phyloP scores from a whole-genome alignment of 768 basidiomycete species.

The Mycena amicta region DNA sequence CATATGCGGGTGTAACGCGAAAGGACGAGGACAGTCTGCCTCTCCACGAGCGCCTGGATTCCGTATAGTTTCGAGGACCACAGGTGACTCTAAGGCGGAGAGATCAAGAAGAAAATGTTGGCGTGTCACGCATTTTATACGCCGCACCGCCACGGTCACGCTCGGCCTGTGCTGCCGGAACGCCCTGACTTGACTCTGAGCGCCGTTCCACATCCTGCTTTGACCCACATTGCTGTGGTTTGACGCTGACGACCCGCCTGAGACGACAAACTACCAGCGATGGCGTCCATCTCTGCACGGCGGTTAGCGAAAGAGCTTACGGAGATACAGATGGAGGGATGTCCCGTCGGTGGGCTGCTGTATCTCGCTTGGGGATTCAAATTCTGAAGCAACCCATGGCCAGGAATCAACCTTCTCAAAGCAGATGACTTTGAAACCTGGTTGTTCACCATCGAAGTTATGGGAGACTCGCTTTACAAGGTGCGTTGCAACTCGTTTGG shows the following conservation, averaged over 20 bases:
- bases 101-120: constrained; percentile 39
- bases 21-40: constrained; percentile 45
- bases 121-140: constrained; percentile 29
- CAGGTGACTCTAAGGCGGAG: constrained; percentile 77
- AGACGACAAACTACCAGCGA: constrained; percentile 25
- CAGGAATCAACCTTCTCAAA: constrained; percentile 72
- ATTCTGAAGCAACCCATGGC: too few relatives aligned
- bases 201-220: not conserved
- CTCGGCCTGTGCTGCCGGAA: constrained; percentile 16
- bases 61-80: constrained; percentile 44
- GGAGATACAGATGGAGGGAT: constrained; percentile 67
- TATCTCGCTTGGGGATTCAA: too few relatives aligned
- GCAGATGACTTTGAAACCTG: constrained; percentile 81
- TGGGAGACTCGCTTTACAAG: constrained; percentile 81
- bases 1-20: constrained; percentile 22
- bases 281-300: constrained; percentile 65
- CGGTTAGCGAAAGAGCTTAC: constrained; percentile 72
- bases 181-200: not conserved
- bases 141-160: not conserved
- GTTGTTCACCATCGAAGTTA: constrained; percentile 78
- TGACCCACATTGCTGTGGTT: not conserved
- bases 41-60: constrained; percentile 72
- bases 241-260: not conserved
- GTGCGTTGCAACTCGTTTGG: constrained; percentile 47
- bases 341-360: constrained; percentile 59